phyloP scores from a whole-genome alignment of 2,329 filamentous ascomycete species.

The Parastagonospora avenae region DNA sequence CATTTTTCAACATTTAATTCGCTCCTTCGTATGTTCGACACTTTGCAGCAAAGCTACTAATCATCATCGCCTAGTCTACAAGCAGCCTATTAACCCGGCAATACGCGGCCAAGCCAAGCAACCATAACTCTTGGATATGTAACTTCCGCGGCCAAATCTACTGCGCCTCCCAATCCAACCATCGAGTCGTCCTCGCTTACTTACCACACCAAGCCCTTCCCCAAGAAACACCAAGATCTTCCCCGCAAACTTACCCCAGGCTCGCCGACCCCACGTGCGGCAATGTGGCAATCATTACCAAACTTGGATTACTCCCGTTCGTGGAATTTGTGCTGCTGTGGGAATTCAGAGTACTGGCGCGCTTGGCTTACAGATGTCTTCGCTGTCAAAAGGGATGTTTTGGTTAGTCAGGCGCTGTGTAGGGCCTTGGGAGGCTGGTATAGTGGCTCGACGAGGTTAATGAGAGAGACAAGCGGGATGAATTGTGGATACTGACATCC shows the following conservation, averaged over 20 bases:
- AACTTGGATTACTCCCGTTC: slow-evolving; percentile 3
- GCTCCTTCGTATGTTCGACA: too few species aligned
- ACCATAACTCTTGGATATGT: slow-evolving; percentile 1
- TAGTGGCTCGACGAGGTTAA: neutral
- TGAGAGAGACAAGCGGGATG: neutral
- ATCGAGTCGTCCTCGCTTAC: neutral
- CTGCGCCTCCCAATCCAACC: neutral
- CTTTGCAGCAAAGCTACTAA: too few species aligned
- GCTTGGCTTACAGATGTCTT: neutral
- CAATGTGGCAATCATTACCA: slow-evolving; percentile 4
- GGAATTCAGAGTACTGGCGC: neutral
- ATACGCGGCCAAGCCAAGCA: slow-evolving; percentile 3
- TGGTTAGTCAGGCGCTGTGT: neutral
- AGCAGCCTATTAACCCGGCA: slow-evolving; percentile 10
- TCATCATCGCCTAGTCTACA: neutral
- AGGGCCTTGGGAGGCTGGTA: slow-evolving; percentile 1
- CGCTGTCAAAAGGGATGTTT: neutral
- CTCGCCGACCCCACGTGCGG: slow-evolving; percentile 4
- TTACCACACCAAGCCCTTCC: slow-evolving; percentile 7
- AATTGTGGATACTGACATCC: neutral
- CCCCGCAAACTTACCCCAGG: slow-evolving; percentile 20
- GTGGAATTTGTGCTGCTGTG: slow-evolving; percentile 4
- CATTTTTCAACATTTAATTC: too few species aligned
- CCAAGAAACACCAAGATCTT: slow-evolving; percentile 21
- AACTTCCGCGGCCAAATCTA: neutral